A percentile compares a stretch with the other conserved stretches of the same genome.
Conservation (phyloP, 2,329 filamentous ascomycete genomes). For the Tolypocladium capitatum region DNA sequence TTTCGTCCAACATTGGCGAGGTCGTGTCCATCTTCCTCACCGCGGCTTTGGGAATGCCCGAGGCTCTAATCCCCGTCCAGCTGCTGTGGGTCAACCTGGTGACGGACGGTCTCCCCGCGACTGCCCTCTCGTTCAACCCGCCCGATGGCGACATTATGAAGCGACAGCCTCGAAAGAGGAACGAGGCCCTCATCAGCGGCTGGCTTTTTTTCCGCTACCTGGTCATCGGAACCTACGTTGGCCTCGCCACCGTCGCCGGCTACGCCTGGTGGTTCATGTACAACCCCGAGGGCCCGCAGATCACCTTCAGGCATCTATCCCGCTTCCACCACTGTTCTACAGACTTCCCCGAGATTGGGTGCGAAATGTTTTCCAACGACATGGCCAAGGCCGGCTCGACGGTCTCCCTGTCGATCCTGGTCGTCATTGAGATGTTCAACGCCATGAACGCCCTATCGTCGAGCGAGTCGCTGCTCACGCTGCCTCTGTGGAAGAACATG, state of each 20-base stretch:
- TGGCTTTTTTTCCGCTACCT: slow-evolving; percentile 98
- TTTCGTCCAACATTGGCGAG: slow-evolving; percentile 98
- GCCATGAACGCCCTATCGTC: slow-evolving; percentile 96
- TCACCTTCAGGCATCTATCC: slow-evolving; percentile 75
- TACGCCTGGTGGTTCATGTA: slow-evolving; percentile 99
- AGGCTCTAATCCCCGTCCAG: slow-evolving; percentile 92
- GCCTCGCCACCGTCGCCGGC: slow-evolving; percentile 84
- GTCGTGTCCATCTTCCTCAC: slow-evolving; percentile 98
- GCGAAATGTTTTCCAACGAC: slow-evolving; percentile 78
- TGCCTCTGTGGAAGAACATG: slow-evolving; percentile 97
- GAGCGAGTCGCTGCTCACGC: slow-evolving; percentile 82
- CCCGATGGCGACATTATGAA: slow-evolving; percentile 98
- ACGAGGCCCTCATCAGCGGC: slow-evolving; percentile 81
- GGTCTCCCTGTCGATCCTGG: slow-evolving; percentile 78
- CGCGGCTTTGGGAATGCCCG: slow-evolving; percentile 90
- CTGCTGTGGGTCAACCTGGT: slow-evolving; percentile 98
- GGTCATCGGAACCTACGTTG: slow-evolving; percentile 90
- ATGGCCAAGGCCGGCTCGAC: slow-evolving; percentile 85
- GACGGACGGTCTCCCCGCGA: slow-evolving; percentile 91
- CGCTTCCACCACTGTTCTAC: slow-evolving; percentile 90
- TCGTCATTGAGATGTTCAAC: slow-evolving; percentile 99
- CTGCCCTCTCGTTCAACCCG: slow-evolving; percentile 93
- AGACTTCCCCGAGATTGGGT: slow-evolving; percentile 80
- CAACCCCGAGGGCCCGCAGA: slow-evolving; percentile 79
- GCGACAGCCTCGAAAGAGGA: slow-evolving; percentile 77